These are phyloP conservation scores for Bipolaris bicolor DNA, from an alignment of 2,329 filamentous ascomycete genomes.

Conservation along the genomic window DNA sequence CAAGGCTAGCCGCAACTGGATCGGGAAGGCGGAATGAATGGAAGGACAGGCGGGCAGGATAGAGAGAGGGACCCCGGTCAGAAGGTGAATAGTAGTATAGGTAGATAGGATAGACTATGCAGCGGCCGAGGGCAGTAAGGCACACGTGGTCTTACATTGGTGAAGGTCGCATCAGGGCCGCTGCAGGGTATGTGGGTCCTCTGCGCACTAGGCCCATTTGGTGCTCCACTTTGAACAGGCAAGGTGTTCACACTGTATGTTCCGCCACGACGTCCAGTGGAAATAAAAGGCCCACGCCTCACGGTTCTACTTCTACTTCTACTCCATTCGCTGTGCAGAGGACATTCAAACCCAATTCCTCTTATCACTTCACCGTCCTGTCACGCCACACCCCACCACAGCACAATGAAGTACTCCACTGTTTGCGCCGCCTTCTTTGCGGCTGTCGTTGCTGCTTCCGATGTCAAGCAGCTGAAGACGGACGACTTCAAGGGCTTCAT, in stretches of 20 bases:
- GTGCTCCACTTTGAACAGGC: constrained; percentile 8
- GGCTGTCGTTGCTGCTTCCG: constrained; percentile 71
- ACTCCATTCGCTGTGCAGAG: constrained; percentile 28
- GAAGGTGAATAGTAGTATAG: constrained; percentile 4
- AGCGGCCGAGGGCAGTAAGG: constrained; percentile 16
- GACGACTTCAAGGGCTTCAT: constrained; percentile 89
- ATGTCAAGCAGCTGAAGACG: constrained; percentile 83
- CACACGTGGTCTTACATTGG: constrained; percentile 34
- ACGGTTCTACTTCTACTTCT: constrained; percentile 24
- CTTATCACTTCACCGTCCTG: constrained; percentile 5
- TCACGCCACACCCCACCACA: constrained; percentile 13
- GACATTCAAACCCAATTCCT: constrained; percentile 13
- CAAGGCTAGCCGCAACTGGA: constrained; percentile 23
- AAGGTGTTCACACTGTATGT: constrained; percentile 12
- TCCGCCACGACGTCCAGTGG: constrained; percentile 30
- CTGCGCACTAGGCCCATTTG: constrained; percentile 8
- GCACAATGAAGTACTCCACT: constrained; percentile 46
- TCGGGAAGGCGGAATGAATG: not conserved
- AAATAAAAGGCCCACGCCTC: constrained; percentile 30
- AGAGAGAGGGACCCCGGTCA: constrained; percentile 5
- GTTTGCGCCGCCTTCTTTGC: constrained; percentile 54
- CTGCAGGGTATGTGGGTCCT: constrained; percentile 5
- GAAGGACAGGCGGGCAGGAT: not conserved
- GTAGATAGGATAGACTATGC: constrained; percentile 3
- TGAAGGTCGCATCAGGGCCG: constrained; percentile 11